These are phyloP conservation scores for Phytophthora ramorum DNA, from an alignment of 352 stramenopile species.

Conservation along the genomic window DNA sequence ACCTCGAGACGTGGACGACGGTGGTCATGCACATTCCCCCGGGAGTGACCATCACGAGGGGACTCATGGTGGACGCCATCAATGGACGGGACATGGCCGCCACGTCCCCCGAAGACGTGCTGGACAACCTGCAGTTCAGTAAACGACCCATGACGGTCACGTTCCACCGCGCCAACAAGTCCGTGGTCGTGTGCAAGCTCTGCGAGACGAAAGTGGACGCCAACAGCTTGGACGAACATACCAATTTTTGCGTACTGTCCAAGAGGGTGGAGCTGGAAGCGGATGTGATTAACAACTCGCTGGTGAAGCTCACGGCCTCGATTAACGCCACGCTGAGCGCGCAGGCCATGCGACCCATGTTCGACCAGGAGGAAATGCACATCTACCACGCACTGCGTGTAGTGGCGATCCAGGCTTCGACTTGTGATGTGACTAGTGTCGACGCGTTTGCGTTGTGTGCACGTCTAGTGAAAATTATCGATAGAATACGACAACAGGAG, in stretches of 20 bases:
- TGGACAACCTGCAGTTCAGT: constrained; percentile 72
- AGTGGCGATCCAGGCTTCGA: constrained; percentile 74
- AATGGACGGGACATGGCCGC: constrained; percentile 50
- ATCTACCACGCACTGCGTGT: constrained; percentile 78
- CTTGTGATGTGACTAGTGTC: constrained; percentile 75
- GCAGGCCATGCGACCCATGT: constrained; percentile 45
- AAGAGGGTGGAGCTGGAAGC: constrained; percentile 79
- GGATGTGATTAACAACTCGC: constrained; percentile 75
- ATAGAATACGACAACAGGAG: constrained; percentile 71
- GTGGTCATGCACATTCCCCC: constrained; percentile 51
- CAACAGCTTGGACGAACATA: constrained; percentile 72
- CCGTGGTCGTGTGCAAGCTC: constrained; percentile 78
- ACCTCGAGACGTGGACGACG: constrained; percentile 35
- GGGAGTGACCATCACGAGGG: constrained; percentile 47
- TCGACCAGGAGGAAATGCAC: constrained; percentile 66
- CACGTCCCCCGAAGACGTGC: constrained; percentile 52
- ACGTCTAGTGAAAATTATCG: constrained; percentile 79
- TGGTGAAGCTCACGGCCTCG: constrained; percentile 59
- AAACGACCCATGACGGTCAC: constrained; percentile 67
- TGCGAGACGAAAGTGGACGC: constrained; percentile 82
- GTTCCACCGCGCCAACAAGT: constrained; percentile 55
- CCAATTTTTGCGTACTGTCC: constrained; percentile 82
- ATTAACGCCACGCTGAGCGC: constrained; percentile 66
- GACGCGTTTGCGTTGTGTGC: constrained; percentile 83
- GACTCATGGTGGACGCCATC: constrained; percentile 72